Base-by-base conservation (phyloP, 257 asterid species). In the Ballota nigra region DNA sequence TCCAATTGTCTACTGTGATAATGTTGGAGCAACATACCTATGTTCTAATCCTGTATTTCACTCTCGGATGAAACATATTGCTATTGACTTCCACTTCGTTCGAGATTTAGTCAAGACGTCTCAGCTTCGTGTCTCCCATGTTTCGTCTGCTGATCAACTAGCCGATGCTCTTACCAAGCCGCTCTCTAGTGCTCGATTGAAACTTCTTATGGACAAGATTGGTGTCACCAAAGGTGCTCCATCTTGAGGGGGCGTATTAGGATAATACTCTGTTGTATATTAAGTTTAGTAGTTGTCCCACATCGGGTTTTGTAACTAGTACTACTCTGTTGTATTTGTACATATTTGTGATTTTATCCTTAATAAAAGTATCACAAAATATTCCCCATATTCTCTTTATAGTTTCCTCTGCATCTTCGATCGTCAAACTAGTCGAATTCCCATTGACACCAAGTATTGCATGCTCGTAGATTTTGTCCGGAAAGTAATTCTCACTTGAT, bases 381-480 rank as follows among this genome's bases (percentile, higher is more conserved):
- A 26, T 26, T 26, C 1, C 29, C 3, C 29, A 26, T 12, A 71
- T 6, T 18, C 40, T 57, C n/a, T 52, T 26, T 11, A 57, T 64
- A 28, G n/a, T n/a, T n/a, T n/a, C n/a, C n/a, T n/a, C n/a, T n/a
- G n/a, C n/a, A n/a, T n/a, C n/a, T n/a, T n/a, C n/a, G n/a, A n/a
- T n/a, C n/a, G n/a, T n/a, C n/a, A n/a, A n/a, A n/a, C n/a, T n/a
- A n/a, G n/a, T n/a, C n/a, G n/a, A n/a, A n/a, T n/a, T n/a, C n/a
- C n/a, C n/a, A n/a, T n/a, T n/a, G n/a, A 61, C 73, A 2, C 68
- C 76, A 33, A 63, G 23, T 40, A 74, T 75, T 0, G 70, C 51
- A n/a, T 74, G 78, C 60, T 86, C 83, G 11, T 86, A 83, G 23
- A 86, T 72, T 78, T 76, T 75, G 11, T 79, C 38, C 0, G 88